A percentile compares a stretch with the other conserved stretches of the same genome.
Conservation (phyloP, 73 alveolate genomes). For the Blepharisma japonicum region DNA sequence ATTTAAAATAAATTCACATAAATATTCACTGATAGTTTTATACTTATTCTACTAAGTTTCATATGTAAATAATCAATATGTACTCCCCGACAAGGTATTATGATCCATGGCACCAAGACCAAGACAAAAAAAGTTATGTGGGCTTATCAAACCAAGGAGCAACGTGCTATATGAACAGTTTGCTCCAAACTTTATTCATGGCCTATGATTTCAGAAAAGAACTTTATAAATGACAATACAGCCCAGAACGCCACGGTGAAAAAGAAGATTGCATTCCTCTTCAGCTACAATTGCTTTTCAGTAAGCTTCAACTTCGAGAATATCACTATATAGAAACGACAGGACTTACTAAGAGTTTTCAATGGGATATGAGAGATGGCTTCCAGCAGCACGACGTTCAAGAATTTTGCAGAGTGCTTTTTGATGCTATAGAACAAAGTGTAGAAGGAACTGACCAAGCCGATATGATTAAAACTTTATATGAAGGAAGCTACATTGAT, state of each 20-base stretch:
- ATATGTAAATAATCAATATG: too few species aligned
- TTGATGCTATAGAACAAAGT: constrained; percentile 88
- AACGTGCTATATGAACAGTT: constrained; percentile 90
- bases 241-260: constrained; percentile 42
- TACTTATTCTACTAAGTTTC: too few species aligned
- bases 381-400: constrained; percentile 70
- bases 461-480: constrained; percentile 48
- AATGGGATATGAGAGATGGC: constrained; percentile 51
- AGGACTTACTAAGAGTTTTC: constrained; percentile 46
- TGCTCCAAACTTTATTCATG: constrained; percentile 80
- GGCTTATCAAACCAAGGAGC: constrained; percentile 79
- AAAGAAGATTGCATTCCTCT: constrained; percentile 59
- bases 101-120: too few species aligned
- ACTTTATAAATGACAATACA: constrained; percentile 23
- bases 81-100: too few species aligned
- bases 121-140: constrained; percentile 9
- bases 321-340: constrained; percentile 28
- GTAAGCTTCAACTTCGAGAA: constrained; percentile 46
- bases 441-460: constrained; percentile 52
- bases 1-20: too few species aligned
- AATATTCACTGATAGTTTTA: too few species aligned
- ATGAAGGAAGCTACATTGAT: constrained; percentile 66
- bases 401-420: constrained; percentile 90
- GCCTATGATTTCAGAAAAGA: constrained; percentile 64
- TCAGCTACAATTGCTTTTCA: constrained; percentile 64